Evolutionary conservation across 495 filamentous ascomycete genomes (phyloP).

Genomic region (Hyaloscypha variabilis): DNA sequence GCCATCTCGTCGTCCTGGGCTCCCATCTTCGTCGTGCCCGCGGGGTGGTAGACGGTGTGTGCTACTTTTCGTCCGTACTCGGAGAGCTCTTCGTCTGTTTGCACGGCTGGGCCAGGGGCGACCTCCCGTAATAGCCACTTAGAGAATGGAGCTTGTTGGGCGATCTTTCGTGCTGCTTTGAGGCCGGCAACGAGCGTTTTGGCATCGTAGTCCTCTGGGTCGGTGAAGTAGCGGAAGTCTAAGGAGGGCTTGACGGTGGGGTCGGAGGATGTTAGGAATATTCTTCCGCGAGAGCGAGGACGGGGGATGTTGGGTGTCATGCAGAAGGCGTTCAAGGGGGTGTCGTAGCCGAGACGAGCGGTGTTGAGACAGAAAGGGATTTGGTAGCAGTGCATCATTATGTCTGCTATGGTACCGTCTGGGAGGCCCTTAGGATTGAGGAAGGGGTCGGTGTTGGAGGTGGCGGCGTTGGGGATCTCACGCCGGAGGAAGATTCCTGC

Average conservation of each 20-base stretch:
- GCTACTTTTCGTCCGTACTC: conserved; percentile 76
- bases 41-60: conserved; percentile 86
- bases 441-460: conserved; percentile 32
- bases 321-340: conserved; percentile 78
- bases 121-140: conserved; percentile 81
- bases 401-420: conserved; percentile 71
- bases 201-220: conserved; percentile 80
- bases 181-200: conserved; percentile 80
- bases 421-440: conserved; percentile 37
- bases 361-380: conserved; percentile 80
- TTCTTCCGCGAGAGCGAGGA: conserved; percentile 69
- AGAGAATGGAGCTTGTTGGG: conserved; percentile 71
- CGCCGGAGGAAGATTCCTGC: conserved; percentile 83
- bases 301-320: conserved; percentile 92
- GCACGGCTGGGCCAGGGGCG: conserved; percentile 69
- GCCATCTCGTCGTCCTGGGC: conserved; percentile 64
- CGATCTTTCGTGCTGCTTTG: conserved; percentile 69
- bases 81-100: conserved; percentile 70
- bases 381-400: conserved; percentile 95
- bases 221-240: conserved; percentile 89
- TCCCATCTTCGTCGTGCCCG: conserved; percentile 88
- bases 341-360: conserved; percentile 69
- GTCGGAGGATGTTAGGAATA: conserved; percentile 73
- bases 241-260: conserved; percentile 76
- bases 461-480: conserved; percentile 63